These are phyloP conservation scores for Heracleum sosnowskyi DNA, from an alignment of 129 eudicot genomes.

Conservation along the genomic window DNA sequence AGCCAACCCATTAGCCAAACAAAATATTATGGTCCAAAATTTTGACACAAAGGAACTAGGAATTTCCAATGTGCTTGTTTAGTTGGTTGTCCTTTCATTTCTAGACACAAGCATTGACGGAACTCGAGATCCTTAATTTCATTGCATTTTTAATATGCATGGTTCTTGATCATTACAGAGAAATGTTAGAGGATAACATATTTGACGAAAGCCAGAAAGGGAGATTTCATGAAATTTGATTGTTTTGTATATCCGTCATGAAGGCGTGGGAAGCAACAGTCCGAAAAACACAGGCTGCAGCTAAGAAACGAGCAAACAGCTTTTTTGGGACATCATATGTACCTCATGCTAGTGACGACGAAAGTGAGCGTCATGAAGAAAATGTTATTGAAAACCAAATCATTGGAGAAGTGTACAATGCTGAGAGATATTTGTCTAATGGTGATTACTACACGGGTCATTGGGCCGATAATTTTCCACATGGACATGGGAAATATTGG, in stretches of 20 bases:
- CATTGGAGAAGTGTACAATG: conserved; percentile 49
- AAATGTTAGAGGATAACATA: conserved; percentile 1
- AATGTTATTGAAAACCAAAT: conserved; percentile 31
- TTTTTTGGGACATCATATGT: conserved; percentile 61
- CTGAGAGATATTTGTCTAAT: conserved; percentile 41
- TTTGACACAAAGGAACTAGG: conserved; percentile 16
- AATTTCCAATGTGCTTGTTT: conserved; percentile 12
- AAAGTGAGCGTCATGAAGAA: conserved; percentile 21
- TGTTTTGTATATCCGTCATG: conserved; percentile 25
- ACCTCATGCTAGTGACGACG: conserved; percentile 40
- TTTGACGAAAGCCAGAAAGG: background rate
- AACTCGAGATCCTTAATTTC: background rate
- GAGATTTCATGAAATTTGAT: conserved; percentile 1
- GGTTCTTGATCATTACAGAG: background rate
- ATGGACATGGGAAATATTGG: conserved; percentile 81
- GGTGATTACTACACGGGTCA: conserved; percentile 83
- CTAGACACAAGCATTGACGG: conserved; percentile 27
- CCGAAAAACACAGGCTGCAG: conserved; percentile 75
- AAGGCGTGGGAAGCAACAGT: conserved; percentile 98
- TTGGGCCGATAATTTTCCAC: conserved; percentile 78
- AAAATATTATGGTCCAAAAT: conserved; percentile 16
- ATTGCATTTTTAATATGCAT: conserved; percentile 1
- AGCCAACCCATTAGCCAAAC: conserved; percentile 13
- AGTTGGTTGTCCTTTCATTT: conserved; percentile 25
- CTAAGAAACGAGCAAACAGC: conserved; percentile 74